Evolutionary conservation across 1,284 basidiomycete species (phyloP).

Genomic region (Cryptococcus sp.): DNA sequence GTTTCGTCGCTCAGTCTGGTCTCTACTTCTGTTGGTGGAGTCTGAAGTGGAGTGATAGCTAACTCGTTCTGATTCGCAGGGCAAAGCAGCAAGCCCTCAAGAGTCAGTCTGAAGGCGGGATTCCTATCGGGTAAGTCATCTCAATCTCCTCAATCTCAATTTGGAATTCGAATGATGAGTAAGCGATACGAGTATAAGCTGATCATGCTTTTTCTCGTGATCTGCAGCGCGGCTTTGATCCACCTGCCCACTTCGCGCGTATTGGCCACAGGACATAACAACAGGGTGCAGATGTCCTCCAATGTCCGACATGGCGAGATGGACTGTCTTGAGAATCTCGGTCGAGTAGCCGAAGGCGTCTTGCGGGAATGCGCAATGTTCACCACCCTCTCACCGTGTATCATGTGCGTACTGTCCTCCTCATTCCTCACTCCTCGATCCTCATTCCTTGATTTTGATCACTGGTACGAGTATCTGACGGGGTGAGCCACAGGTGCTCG

Average conservation of each 20-base stretch:
- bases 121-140: slow-evolving; percentile 39
- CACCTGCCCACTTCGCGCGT: slow-evolving; percentile 39
- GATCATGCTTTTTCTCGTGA: background rate
- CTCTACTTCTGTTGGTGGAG: background rate
- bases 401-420: slow-evolving; percentile 25
- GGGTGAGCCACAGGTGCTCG: slow-evolving; percentile 22
- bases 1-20: slow-evolving; percentile 12
- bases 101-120: slow-evolving; percentile 34
- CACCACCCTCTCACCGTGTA: slow-evolving; percentile 38
- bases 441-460: background rate
- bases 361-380: slow-evolving; percentile 40
- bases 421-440: too few relatives aligned
- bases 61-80: slow-evolving; percentile 9
- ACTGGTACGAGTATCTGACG: too few relatives aligned
- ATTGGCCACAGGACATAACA: slow-evolving; percentile 39
- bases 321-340: slow-evolving; percentile 41
- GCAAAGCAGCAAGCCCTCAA: slow-evolving; percentile 38
- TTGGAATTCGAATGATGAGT: background rate
- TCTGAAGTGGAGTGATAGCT: background rate
- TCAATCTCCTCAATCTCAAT: background rate
- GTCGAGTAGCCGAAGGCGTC: slow-evolving; percentile 29
- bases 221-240: slow-evolving; percentile 30
- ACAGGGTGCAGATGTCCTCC: slow-evolving; percentile 37
- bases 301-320: slow-evolving; percentile 43
- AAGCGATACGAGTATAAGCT: background rate